Conservation (phyloP, 2,329 filamentous ascomycete genomes). For the Ascochyta koolunga region DNA sequence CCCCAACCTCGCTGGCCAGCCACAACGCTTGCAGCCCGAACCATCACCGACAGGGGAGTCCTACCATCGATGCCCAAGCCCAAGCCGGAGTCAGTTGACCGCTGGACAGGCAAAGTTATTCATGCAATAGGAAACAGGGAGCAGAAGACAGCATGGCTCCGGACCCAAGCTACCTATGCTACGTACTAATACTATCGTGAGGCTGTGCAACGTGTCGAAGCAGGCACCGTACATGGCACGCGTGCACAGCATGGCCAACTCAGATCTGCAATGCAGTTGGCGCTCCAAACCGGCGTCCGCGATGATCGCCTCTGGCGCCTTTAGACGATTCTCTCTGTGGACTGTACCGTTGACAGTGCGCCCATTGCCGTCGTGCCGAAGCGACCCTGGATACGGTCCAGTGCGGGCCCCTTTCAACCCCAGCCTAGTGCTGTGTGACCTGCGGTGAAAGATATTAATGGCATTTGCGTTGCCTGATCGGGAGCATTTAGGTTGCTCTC, state of each 20-base stretch:
- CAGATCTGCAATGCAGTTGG: constrained; percentile 34
- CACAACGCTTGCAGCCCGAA: constrained; percentile 22
- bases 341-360: constrained; percentile 15
- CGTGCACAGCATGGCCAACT: constrained; percentile 30
- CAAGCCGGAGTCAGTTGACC: constrained; percentile 24
- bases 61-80: constrained; percentile 26
- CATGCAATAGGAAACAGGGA: constrained; percentile 15
- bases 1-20: constrained; percentile 20
- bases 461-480: constrained; percentile 30
- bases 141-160: not conserved
- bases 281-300: constrained; percentile 27
- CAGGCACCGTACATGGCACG: constrained; percentile 20
- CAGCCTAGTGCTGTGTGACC: constrained; percentile 17
- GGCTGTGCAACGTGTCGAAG: constrained; percentile 24
- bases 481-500: constrained; percentile 30
- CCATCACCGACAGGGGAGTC: constrained; percentile 18
- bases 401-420: constrained; percentile 17
- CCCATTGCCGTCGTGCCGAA: constrained; percentile 29
- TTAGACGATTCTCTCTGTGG: constrained; percentile 22
- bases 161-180: not conserved
- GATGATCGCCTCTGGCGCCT: constrained; percentile 32
- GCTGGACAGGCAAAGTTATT: constrained; percentile 15
- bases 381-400: constrained; percentile 23
- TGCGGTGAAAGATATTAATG: constrained; percentile 40
- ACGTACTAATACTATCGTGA: constrained; percentile 16